Base-by-base conservation (phyloP, 371 early-diverging fungal genomes). In the Rhizopus arrhizus region DNA sequence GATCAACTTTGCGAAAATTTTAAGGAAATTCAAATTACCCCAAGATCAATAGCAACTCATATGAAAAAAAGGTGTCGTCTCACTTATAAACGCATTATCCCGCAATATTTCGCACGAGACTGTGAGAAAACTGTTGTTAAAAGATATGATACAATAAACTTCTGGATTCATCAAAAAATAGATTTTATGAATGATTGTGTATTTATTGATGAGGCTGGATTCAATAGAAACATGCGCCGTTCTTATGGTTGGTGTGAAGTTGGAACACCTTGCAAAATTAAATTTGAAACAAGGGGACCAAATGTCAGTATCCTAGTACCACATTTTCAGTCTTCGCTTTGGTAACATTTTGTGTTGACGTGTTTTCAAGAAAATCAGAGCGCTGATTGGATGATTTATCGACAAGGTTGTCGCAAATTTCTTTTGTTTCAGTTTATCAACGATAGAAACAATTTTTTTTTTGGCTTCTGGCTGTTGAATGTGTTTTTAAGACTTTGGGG, bases 161-260 rank as follows among this genome's bases (percentile, higher is more conserved):
- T 12, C 12, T 53, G 53, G 41, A 41, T 36, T 53, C 15, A 3
- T 29, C 56, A 13, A 56, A 36, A 56, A 47, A 6, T 46, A 15
- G 53, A 59, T 59, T 59, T 46, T 45, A 15, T 32, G 28, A 59
- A 59, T 22, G 40, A 52, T 36, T 53, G 60, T 35, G 53, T 59
- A 4, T 53, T 59, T 22, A 29, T 59, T 46, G 53, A 59, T 32
- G 53, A 59, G 42, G 60, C 60, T 49, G 52, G 60, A 43, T 59
- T 59, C 54, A 59, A 46, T 28, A 43, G 35, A 12, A 49, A 59
- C 33, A 59, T 49, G 34, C 53, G 52, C 9, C 34, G 47, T 3
- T 35, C 34, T 6, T 56, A 43, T 56, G 53, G 41, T 12, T 53
- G 53, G 53, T 0, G 53, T 41, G 53, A 53, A 53, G 38, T 40